Evolutionary conservation across 192 early-diverging fungal genomes (phyloP), one percentile per base, ranked within the genome.

Genomic region (Tieghemiomyces parasiticus): DNA sequence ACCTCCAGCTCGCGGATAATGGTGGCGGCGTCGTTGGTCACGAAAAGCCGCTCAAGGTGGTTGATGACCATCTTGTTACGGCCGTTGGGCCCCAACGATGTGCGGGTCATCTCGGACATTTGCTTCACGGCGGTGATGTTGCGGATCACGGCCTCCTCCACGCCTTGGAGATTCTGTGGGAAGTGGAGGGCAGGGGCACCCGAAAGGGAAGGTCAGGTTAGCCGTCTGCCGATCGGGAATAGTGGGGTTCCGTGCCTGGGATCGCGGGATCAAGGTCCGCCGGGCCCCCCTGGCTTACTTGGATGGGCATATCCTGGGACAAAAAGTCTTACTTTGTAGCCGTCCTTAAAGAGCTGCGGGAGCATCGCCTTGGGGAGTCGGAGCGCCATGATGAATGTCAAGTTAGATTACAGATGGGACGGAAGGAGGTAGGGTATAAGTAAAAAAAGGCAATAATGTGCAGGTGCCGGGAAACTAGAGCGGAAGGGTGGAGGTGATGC

Each of bases 1-100:
- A 98, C 93, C 66, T 98, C 95, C 52, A 98, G 78, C 69, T 96
- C 95, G 65, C 84, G 83, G 65, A 96, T 94, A 62, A 98, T 98
- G 46, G 95, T 96, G 14, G 93, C 93, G n/a, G 95, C 95, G 71
- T 98, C 95, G 77, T 85, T 91, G 46, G 95, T 98, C 30, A 98
- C 93, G 73, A 98, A 93, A 38, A 98, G 80, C 79, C 96, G 96
- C 64, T 95, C 92, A 61, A 95, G 75, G 70, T 98, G 95, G 71
- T 98, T 98, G 71, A 98, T 92, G 35, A 98, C 89, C 86, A 98
- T 96, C 73, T 98, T 98, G 78, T 98, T 98, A 63, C 93, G 88
- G 34, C 91, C 95, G 61, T 98, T 95, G 38, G 95, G 95, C 25
- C 95, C 95, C 58, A 92, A 82, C 25, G 95, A 98, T 22, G 95